Percentiles rank a stretch among this genome's conserved stretches.
phyloP scores from a whole-genome alignment of 108 stramenopile species.

The Discostella pseudostelligera region DNA sequence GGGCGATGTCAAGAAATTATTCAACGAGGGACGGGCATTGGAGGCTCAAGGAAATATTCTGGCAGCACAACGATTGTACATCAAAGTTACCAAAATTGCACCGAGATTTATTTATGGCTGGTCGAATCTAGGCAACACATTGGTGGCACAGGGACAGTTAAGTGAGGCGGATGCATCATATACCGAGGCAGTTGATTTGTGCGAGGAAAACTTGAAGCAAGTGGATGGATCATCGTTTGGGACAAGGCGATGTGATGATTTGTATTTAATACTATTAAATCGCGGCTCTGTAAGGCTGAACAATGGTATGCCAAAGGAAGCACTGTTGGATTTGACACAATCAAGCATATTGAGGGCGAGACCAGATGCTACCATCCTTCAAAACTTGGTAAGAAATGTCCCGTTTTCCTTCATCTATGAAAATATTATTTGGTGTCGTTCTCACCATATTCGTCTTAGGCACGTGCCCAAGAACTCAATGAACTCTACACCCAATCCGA shows the following conservation, averaged over 20 bases:
- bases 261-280: slow-evolving; percentile 75
- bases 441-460: slow-evolving; percentile 12
- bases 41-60: slow-evolving; percentile 78
- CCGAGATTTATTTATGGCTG: slow-evolving; percentile 82
- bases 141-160: slow-evolving; percentile 70
- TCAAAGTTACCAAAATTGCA: slow-evolving; percentile 74
- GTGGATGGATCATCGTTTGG: slow-evolving; percentile 53
- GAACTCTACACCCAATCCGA: slow-evolving; percentile 60
- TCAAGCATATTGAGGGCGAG: slow-evolving; percentile 56
- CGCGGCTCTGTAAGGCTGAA: slow-evolving; percentile 77
- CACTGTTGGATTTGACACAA: slow-evolving; percentile 59
- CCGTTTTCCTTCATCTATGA: too few species aligned
- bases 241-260: slow-evolving; percentile 61
- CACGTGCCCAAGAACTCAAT: slow-evolving; percentile 79
- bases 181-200: slow-evolving; percentile 65
- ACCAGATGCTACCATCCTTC: slow-evolving; percentile 75
- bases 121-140: slow-evolving; percentile 77
- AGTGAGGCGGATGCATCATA: slow-evolving; percentile 62
- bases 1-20: slow-evolving; percentile 50
- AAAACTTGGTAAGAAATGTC: slow-evolving; percentile 50
- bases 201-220: slow-evolving; percentile 52
- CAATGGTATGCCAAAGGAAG: slow-evolving; percentile 60
- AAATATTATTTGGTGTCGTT: too few species aligned
- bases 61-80: slow-evolving; percentile 76
- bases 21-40: slow-evolving; percentile 73